phyloP scores from a whole-genome alignment of 345 rosid genomes.

The Citrus sinensis region DVS_A1.0 CM039163.1:22746501-22747000 shows the following conservation, averaged over 20 bases:
- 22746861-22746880: background rate
- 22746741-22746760: background rate
- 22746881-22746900: background rate
- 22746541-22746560: background rate
- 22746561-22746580: too few species aligned
- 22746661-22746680: background rate
- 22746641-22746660: background rate
- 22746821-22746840: background rate
- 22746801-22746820: background rate
- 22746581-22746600: background rate
- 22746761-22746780: background rate
- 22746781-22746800: background rate
- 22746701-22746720: background rate
- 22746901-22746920: background rate
- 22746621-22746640: too few species aligned
- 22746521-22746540: too few species aligned
- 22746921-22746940: background rate
- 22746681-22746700: background rate
- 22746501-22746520: background rate
- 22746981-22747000: slow-evolving; percentile 85
- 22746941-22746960: slow-evolving; percentile 3
- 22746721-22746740: background rate
- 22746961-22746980: slow-evolving; percentile 14
- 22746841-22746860: background rate
- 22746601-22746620: background rate